Base-by-base conservation (phyloP, 768 basidiomycete genomes). In the Lactarius sanguifluus region DNA sequence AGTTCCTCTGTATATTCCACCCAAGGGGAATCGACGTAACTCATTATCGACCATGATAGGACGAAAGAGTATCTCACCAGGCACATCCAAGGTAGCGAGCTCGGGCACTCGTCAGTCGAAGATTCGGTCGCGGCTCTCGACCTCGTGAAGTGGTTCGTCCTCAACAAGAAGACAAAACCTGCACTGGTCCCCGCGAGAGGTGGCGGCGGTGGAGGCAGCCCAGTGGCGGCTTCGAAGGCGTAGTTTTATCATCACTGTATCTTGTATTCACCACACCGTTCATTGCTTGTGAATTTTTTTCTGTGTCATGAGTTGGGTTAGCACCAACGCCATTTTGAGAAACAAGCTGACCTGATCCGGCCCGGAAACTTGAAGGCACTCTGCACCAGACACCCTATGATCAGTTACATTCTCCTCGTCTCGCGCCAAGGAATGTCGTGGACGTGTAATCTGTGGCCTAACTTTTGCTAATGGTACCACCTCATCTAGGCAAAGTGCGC, bases 391-490 rank as follows among this genome's bases (percentile, higher is more conserved):
- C 45, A 47, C 34, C 34, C 64, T 25, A 91, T 92, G 89, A 90
- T 97, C 79, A 91, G 90, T 81, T 98, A 96, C 81, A 85, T 98
- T 71, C 85, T 98, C 59, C 88, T 98, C 32, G 86, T 98, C 59
- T 97, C 95, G 47, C 86, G 94, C 64, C 96, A 98, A 88, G 96
- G 92, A 76, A 54, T 18, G 68, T 38, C 41, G 30, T 52, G 54
- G 68, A 23, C 43, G 30, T 45, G 55, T 36, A 41, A 40, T 61
- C 25, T 57, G 6, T 58, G 15, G 0, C 8, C 32, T 40, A 16
- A 12, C 3, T 62, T 43, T 34, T 23, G 25, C 57, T 45, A 41
- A 59, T 50, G 57, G 2, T 0, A 13, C 1, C n/a, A 18, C 18
- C 41, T 25, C 57, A 43, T 50, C 36, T 71, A 96, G 94, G 96